Conservation (phyloP, 495 filamentous ascomycete genomes). For the Tetracladium setigerum region DNA sequence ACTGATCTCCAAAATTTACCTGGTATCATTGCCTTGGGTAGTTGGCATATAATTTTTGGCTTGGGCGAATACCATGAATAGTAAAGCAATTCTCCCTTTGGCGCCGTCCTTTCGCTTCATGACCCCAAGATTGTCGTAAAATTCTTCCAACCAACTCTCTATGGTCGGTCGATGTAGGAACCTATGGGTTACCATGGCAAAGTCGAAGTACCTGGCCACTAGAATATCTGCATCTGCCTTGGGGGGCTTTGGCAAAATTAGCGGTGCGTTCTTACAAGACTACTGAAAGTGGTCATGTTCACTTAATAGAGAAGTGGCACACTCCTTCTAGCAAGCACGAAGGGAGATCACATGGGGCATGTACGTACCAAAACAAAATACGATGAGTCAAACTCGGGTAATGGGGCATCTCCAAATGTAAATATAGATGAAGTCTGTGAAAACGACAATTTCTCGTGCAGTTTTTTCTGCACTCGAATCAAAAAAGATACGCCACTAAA, state of each 20-base stretch:
- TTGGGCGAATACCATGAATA: constrained; percentile 29
- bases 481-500: constrained; percentile 3
- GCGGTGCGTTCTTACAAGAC: constrained; percentile 16
- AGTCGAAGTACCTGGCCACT: constrained; percentile 29
- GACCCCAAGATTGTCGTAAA: constrained; percentile 23
- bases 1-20: constrained; percentile 26
- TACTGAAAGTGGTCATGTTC: constrained; percentile 17
- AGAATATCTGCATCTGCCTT: constrained; percentile 19
- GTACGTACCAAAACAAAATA: constrained; percentile 20
- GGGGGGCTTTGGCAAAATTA: constrained; percentile 10
- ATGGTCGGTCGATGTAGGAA: constrained; percentile 32
- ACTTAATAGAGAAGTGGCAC: background rate
- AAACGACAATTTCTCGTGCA: constrained; percentile 16
- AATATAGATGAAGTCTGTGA: constrained; percentile 26
- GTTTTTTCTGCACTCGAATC: background rate
- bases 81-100: constrained; percentile 19
- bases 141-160: constrained; percentile 27
- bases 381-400: constrained; percentile 21
- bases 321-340: background rate
- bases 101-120: constrained; percentile 6
- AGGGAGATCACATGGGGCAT: constrained; percentile 3
- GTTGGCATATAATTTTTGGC: constrained; percentile 5
- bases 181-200: constrained; percentile 27
- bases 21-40: constrained; percentile 25
- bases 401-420: constrained; percentile 23